phyloP scores from a whole-genome alignment of 2,329 filamentous ascomycete genomes.

The Aureobasidium zeae region DNA sequence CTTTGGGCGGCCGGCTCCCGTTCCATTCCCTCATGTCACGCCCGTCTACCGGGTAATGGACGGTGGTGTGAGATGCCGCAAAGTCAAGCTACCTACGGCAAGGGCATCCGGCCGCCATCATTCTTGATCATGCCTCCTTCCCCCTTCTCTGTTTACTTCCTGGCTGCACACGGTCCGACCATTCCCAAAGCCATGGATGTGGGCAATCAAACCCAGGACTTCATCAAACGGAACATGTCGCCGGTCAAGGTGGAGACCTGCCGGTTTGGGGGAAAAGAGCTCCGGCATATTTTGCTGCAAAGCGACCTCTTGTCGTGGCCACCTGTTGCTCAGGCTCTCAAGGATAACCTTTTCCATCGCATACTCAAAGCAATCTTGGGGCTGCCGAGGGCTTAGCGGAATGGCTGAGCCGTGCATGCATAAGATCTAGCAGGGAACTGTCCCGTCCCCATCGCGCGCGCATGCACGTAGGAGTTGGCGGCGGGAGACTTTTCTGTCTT shows the following conservation, averaged over 20 bases:
- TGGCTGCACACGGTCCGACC: neutral
- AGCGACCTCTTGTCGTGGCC: conserved; percentile 5
- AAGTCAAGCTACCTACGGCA: no score
- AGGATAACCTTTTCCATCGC: neutral
- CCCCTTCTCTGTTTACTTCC: neutral
- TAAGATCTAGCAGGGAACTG: conserved; percentile 13
- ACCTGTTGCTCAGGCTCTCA: neutral
- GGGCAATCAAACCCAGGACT: conserved; percentile 1
- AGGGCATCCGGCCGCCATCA: conserved; percentile 8
- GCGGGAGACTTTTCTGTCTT: conserved; percentile 3
- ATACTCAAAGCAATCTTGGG: no score
- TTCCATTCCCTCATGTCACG: conserved; percentile 7
- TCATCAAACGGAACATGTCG: conserved; percentile 1
- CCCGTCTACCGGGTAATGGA: no score
- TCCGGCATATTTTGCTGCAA: conserved; percentile 7
- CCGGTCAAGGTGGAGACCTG: conserved; percentile 5
- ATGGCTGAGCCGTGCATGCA: conserved; percentile 12
- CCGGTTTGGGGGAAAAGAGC: conserved; percentile 7
- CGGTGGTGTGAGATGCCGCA: no score
- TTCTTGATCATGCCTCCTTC: conserved; percentile 13
- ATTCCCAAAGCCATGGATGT: conserved; percentile 8
- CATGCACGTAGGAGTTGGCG: neutral
- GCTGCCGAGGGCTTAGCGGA: conserved; percentile 11
- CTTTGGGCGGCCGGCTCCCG: neutral
- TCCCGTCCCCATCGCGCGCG: neutral